These are phyloP conservation scores for Penicilliopsis zonata DNA, from an alignment of 495 filamentous ascomycete genomes.

Conservation along the genomic window DNA sequence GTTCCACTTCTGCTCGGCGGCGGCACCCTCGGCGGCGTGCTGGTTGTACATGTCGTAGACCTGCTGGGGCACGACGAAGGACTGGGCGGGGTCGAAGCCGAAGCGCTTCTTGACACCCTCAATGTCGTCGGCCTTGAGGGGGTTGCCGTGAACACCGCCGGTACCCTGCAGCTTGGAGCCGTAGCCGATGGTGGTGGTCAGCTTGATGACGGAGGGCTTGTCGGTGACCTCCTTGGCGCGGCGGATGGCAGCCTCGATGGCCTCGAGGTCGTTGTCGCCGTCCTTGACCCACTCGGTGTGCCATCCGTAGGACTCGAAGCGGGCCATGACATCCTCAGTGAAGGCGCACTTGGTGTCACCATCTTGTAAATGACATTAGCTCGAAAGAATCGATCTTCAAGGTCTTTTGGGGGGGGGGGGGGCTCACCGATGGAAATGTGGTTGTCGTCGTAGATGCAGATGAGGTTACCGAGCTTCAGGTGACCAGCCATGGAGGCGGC, in stretches of 20 bases:
- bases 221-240: constrained; percentile 76
- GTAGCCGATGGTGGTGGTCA: constrained; percentile 96
- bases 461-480: constrained; percentile 94
- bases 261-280: constrained; percentile 80
- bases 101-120: constrained; percentile 85
- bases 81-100: constrained; percentile 91
- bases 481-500: constrained; percentile 89
- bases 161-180: constrained; percentile 91
- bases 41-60: constrained; percentile 87
- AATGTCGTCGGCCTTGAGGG: constrained; percentile 87
- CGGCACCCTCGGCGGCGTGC: constrained; percentile 72
- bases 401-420: not conserved
- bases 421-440: constrained; percentile 80
- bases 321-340: constrained; percentile 92
- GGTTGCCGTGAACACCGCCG: constrained; percentile 87
- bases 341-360: constrained; percentile 92
- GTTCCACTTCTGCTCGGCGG: constrained; percentile 92
- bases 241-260: constrained; percentile 80
- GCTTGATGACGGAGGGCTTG: constrained; percentile 95
- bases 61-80: constrained; percentile 85
- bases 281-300: constrained; percentile 77
- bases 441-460: constrained; percentile 97
- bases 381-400: not conserved
- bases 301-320: constrained; percentile 98
- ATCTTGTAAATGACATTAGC: constrained; percentile 35